Conservation (phyloP, 805 yeast genomes). For the Candida succiphila region DNA sequence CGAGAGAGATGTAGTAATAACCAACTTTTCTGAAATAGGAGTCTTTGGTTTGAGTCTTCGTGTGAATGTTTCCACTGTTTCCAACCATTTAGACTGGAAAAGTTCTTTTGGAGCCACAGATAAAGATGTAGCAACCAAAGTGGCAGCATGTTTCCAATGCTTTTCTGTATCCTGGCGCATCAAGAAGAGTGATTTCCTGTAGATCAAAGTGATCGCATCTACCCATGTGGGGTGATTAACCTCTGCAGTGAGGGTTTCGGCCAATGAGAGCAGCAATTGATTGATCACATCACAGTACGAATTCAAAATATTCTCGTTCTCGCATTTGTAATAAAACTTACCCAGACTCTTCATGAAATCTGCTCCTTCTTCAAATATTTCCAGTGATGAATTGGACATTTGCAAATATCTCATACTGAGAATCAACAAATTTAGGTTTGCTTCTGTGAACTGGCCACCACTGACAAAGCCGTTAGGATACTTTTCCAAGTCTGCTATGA, state of each 20-base stretch:
- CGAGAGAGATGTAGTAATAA: conserved; percentile 54
- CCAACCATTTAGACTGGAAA: conserved; percentile 65
- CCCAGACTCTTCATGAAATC: conserved; percentile 80
- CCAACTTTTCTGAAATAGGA: conserved; percentile 37
- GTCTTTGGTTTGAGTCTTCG: conserved; percentile 55
- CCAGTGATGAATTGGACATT: conserved; percentile 77
- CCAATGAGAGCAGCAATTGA: conserved; percentile 67
- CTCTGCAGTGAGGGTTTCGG: conserved; percentile 84
- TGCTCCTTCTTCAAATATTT: conserved; percentile 85
- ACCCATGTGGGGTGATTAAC: conserved; percentile 95
- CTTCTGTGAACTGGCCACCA: conserved; percentile 28
- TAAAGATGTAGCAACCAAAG: conserved; percentile 60
- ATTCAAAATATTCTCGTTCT: conserved; percentile 51
- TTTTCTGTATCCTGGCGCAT: conserved; percentile 31
- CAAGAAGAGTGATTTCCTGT: conserved; percentile 34
- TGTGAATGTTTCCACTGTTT: conserved; percentile 52
- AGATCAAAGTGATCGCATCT: conserved; percentile 60
- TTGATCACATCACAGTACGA: conserved; percentile 84
- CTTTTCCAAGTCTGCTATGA: conserved; percentile 86
- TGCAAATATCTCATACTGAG: conserved; percentile 87
- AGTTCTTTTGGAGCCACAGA: conserved; percentile 74
- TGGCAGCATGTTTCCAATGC: conserved; percentile 60
- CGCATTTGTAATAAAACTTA: conserved; percentile 65
- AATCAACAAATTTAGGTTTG: conserved; percentile 62
- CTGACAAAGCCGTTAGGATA: conserved; percentile 39